These are phyloP conservation scores for Wickerhamomyces hampshirensis DNA, from an alignment of 805 yeast species.

Conservation along the genomic window DNA sequence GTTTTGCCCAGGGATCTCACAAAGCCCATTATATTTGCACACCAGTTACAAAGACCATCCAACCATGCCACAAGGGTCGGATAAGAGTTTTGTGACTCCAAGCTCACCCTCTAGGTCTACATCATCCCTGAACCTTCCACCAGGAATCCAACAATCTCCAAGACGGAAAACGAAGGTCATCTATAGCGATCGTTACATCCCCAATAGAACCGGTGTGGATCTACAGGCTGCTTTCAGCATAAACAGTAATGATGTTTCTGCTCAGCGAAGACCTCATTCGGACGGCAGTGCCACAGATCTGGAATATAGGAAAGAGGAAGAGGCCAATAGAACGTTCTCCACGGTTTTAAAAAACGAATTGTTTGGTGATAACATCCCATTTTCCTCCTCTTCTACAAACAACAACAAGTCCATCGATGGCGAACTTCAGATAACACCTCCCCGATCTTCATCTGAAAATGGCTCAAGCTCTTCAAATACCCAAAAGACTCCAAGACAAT, in stretches of 20 bases:
- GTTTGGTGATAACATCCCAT: constrained; percentile 82
- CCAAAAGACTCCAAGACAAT: constrained; percentile 33
- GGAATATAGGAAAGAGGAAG: constrained; percentile 66
- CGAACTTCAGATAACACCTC: constrained; percentile 25
- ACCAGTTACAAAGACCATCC: background rate
- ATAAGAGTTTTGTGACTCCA: constrained; percentile 22
- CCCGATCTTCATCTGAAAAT: constrained; percentile 26
- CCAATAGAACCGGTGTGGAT: constrained; percentile 80
- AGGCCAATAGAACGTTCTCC: constrained; percentile 83
- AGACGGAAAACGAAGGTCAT: constrained; percentile 36
- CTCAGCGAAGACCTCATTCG: constrained; percentile 23
- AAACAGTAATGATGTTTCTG: constrained; percentile 14
- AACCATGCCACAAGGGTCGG: constrained; percentile 19
- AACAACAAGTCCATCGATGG: constrained; percentile 28
- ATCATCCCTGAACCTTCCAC: constrained; percentile 15
- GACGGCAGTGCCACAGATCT: constrained; percentile 40
- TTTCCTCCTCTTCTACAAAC: constrained; percentile 10
- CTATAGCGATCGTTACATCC: constrained; percentile 84
- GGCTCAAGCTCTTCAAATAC: constrained; percentile 7
- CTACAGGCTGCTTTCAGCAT: constrained; percentile 65
- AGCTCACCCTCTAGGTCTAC: constrained; percentile 29
- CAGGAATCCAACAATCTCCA: constrained; percentile 27
- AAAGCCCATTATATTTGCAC: no score
- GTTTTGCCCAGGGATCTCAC: no score
- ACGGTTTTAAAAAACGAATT: constrained; percentile 83